Percentiles rank a stretch among this genome's conserved stretches.
Evolutionary conservation across 1,284 basidiomycete species (phyloP).

Genomic region (Abortiporus biennis): DNA sequence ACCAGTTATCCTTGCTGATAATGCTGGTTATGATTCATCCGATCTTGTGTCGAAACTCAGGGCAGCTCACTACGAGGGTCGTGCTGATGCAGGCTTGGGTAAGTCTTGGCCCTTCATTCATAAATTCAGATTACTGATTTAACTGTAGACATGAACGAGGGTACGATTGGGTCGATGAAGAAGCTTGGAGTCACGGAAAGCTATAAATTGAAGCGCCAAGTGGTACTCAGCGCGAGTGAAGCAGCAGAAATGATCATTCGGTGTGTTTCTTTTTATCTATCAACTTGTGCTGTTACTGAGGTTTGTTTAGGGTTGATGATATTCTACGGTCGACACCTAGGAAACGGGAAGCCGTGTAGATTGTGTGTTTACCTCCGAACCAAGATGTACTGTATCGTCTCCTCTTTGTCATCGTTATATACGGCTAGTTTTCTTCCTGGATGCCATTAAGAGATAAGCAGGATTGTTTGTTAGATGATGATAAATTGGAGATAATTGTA

Average conservation of each 20-base stretch:
- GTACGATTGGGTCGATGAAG: constrained; percentile 84
- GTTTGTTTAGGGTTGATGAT: constrained; percentile 51
- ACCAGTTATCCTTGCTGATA: constrained; percentile 95
- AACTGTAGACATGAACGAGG: constrained; percentile 78
- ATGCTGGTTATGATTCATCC: constrained; percentile 96
- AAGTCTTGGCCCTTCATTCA: constrained; percentile 22
- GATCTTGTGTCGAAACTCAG: constrained; percentile 89
- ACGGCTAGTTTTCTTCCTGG: no score
- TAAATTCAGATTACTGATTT: neutral
- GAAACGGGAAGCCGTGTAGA: constrained; percentile 57
- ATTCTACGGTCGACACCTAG: constrained; percentile 62
- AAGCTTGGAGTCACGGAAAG: constrained; percentile 90
- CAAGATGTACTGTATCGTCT: no score
- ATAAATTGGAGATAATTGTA: no score
- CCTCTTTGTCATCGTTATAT: no score
- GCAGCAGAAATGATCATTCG: constrained; percentile 98
- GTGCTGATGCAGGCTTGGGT: constrained; percentile 83
- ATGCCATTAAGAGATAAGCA: no score
- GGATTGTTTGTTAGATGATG: no score
- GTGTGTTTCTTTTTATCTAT: constrained; percentile 39
- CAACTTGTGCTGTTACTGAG: constrained; percentile 8
- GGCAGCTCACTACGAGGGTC: constrained; percentile 92
- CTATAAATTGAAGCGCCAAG: constrained; percentile 96
- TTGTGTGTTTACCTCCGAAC: no score
- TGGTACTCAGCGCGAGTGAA: constrained; percentile 91